Evolutionary conservation across 352 stramenopile species (phyloP), one percentile per base, ranked within the genome.

Genomic region (Globisporangium nunn): DNA sequence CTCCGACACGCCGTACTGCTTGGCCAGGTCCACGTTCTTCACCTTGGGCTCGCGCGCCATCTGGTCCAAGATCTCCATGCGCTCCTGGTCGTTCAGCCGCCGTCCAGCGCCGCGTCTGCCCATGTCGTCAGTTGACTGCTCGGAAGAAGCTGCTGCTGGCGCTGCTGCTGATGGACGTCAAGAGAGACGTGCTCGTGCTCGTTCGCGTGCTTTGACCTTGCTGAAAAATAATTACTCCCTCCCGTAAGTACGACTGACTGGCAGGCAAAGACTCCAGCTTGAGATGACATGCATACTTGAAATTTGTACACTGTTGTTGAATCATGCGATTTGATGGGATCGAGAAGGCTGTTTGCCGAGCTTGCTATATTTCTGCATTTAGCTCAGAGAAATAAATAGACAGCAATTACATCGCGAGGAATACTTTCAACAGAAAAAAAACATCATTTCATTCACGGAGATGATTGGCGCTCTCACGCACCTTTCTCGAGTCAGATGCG

Each of bases 11-110:
- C 83, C 85, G 62, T 95, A 95, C 43, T 74, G 75, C 63, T 92
- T 90, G 28, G 82, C 85, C 18, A 95, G 67, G 58, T 91, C 79
- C 51, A 93, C 85, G 56, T 92, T 93, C 70, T 92, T 91, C 33
- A 93, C 80, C 66, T 92, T 93, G 52, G 66, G 59, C 60, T 92
- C 85, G n/a, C 73, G 74, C 54, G 84, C 73, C 41, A 91, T 70
- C 55, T 87, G 85, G 56, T 91, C 78, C 52, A 95, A 71, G 61
- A 95, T 95, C 66, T 95, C 82, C 82, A 95, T 95, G 67, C 85
- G 85, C 70, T 95, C 75, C 65, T 95, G 83, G 77, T 95, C 85
- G 61, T 88, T 95, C 61, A 95, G 69, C 2, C 85, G 82, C 35
- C 82, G 76, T 52, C 85, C 85, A 14, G 83, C 81, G 5, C 85